Evolutionary conservation across 1,139 yeast species (phyloP), one percentile per base, ranked within the genome.

Genomic region (Taphrina populina): DNA sequence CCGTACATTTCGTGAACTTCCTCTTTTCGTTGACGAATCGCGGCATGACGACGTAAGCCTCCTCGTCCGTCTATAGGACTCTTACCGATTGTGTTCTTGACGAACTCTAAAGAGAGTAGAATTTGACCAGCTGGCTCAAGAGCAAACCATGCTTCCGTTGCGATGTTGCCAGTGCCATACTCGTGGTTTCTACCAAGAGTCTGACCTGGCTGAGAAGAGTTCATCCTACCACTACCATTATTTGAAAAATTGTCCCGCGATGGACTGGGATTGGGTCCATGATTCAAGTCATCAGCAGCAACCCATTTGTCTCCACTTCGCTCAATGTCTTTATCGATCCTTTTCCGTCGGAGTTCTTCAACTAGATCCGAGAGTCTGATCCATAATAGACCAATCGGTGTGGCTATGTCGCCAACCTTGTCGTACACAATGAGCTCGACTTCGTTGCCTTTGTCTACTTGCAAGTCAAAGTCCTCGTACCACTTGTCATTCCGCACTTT

Each of bases 341-440:
- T 88, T 67, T 84, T 85, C 66, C 92, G 85, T 70, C 98, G 87
- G 57, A 92, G 77, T 62, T 92, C 97, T 71, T 92, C 98, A 0
- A 95, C 88, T 52, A 92, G 79, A 69, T 92, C 98, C 3, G 95
- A 82, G 34, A 92, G 76, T 39, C 92, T 77, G 34, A 90, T 78
- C 97, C 97, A 92, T 64, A 86, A 81, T 40, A 92, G 76, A 2
- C 95, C 98, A n/a, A 92, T 95, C 0, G 98, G 97, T 4, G 84
- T 81, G 58, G 76, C 71, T 44, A 76, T 77, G 54, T 76, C 78
- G 44, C 85, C 85, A 27, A 78, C 72, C 63, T 83, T 83, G 68
- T 92, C 98, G 69, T 84, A 88, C 4, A 92, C 88, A 1, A 90
- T 80, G 59, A 92, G 74, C 65, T 90, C 96, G 47, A 90, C 76